Percentiles rank a stretch among this genome's conserved stretches.
Conservation (phyloP, 257 asterid species). For the Gynochthodes officinalis region DNA sequence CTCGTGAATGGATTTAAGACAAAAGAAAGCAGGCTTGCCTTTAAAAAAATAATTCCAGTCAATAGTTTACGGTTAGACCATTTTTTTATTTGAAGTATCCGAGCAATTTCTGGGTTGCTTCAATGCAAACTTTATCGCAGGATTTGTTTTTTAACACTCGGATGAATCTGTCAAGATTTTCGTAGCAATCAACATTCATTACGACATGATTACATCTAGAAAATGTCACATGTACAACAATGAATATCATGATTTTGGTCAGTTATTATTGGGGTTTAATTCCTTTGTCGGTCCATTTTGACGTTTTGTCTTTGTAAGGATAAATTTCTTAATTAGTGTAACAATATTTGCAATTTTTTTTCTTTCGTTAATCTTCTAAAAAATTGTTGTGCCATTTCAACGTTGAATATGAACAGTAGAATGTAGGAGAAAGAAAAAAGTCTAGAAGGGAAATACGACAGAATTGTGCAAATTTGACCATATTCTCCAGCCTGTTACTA, state of each 20-base stretch:
- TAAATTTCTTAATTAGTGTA: too few relatives aligned
- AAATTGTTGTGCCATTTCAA: too few relatives aligned
- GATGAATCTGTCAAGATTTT: background rate
- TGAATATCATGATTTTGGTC: background rate
- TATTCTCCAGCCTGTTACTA: too few relatives aligned
- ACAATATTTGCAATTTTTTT: too few relatives aligned
- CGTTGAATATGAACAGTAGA: too few relatives aligned
- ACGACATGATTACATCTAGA: background rate
- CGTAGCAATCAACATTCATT: background rate
- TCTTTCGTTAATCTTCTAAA: too few relatives aligned
- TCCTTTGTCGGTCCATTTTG: background rate
- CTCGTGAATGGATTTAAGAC: background rate
- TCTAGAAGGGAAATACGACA: too few relatives aligned
- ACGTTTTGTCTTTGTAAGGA: background rate
- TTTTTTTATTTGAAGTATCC: background rate
- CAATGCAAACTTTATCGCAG: background rate
- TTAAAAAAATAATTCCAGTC: too few relatives aligned
- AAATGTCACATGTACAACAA: background rate
- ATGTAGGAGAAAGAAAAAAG: too few relatives aligned
- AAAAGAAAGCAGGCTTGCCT: conserved; percentile 10
- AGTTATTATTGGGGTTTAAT: background rate
- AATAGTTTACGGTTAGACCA: background rate
- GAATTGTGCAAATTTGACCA: too few relatives aligned
- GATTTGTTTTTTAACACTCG: background rate
- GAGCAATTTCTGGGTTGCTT: background rate